phyloP scores from a whole-genome alignment of 495 filamentous ascomycete genomes.

The Annulohypoxylon bovei region DNA sequence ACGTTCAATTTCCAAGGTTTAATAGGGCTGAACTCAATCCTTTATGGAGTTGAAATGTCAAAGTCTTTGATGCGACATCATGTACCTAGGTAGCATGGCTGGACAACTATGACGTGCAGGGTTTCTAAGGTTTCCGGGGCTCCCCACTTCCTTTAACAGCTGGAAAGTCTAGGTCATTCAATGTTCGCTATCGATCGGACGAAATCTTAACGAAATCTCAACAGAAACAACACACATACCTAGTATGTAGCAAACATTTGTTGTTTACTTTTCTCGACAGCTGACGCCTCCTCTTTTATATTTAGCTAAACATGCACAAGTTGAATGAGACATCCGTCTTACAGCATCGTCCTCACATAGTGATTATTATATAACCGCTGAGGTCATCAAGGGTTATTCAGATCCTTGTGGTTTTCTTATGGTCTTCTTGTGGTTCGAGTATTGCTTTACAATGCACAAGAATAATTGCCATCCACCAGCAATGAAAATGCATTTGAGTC shows the following conservation, averaged over 20 bases:
- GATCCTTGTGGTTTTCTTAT: no score
- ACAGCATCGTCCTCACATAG: neutral
- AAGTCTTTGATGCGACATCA: conserved; percentile 18
- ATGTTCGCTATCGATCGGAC: conserved; percentile 8
- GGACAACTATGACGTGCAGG: conserved; percentile 21
- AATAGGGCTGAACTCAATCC: conserved; percentile 29
- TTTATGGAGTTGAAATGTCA: neutral
- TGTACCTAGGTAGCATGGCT: conserved; percentile 4
- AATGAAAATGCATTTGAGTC: no score
- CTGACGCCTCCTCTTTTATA: neutral
- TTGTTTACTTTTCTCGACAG: neutral
- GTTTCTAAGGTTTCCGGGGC: conserved; percentile 15
- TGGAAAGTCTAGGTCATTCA: neutral
- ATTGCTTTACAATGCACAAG: neutral
- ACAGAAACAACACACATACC: neutral
- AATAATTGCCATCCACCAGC: neutral
- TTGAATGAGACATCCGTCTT: neutral
- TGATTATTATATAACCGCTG: neutral
- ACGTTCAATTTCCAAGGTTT: conserved; percentile 9
- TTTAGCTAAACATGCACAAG: neutral
- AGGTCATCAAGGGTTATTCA: neutral
- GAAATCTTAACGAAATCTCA: conserved; percentile 19
- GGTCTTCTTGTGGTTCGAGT: neutral
- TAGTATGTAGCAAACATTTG: neutral
- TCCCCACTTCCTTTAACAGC: conserved; percentile 7